Conservation (phyloP, 192 early-diverging fungal species). For the Lunasporangiospora selenospora region DNA sequence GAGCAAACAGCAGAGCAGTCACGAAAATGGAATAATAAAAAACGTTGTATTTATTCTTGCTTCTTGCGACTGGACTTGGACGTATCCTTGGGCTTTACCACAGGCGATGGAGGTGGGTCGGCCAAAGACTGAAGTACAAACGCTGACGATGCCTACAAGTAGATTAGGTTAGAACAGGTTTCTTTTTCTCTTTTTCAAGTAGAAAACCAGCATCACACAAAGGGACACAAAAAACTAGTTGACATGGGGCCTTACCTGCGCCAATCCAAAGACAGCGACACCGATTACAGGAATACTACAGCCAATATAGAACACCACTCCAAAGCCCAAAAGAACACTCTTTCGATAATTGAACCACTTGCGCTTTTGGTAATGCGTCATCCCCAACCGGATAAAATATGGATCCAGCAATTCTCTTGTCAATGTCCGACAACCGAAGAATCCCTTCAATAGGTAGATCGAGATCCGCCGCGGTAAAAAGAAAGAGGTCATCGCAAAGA, state of each 20-base stretch:
- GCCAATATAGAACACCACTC: slow-evolving; percentile 57
- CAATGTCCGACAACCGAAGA: slow-evolving; percentile 58
- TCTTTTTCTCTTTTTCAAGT: neutral
- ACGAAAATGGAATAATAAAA: no score
- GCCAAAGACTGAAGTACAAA: slow-evolving; percentile 31
- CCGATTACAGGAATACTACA: slow-evolving; percentile 61
- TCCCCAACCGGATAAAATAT: slow-evolving; percentile 61
- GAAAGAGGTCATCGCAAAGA: slow-evolving; percentile 47
- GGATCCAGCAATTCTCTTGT: slow-evolving; percentile 68
- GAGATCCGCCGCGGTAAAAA: slow-evolving; percentile 49
- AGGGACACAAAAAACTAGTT: slow-evolving; percentile 1
- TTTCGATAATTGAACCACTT: slow-evolving; percentile 64
- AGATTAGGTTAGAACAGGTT: neutral
- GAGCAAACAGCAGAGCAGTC: no score
- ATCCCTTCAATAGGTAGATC: slow-evolving; percentile 50
- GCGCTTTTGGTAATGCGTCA: slow-evolving; percentile 53
- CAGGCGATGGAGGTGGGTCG: slow-evolving; percentile 40
- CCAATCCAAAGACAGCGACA: slow-evolving; percentile 60
- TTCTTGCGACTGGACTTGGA: neutral
- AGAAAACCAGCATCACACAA: neutral
- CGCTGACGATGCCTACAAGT: slow-evolving; percentile 17
- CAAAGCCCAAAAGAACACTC: slow-evolving; percentile 65
- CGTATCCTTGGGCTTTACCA: slow-evolving; percentile 10
- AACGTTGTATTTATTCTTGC: neutral
- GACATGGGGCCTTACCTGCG: slow-evolving; percentile 47